Base-by-base conservation (phyloP, 2,329 filamentous ascomycete genomes). In the Malbranchea zuffiana region DNA sequence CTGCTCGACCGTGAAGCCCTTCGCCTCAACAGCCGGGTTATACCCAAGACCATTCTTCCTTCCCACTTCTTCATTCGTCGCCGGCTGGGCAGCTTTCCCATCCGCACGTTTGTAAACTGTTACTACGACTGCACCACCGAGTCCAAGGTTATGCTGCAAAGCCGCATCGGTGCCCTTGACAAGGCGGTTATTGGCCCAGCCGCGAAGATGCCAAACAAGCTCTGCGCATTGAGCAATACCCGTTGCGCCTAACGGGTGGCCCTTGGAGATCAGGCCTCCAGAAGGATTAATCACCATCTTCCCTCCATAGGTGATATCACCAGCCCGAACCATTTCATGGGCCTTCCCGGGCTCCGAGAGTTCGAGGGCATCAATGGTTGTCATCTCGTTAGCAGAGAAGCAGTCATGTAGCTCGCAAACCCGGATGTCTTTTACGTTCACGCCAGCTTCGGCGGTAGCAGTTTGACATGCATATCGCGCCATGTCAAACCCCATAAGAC, bases 181-280 rank as follows among this genome's bases (percentile, higher is more conserved):
- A 11, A 76, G 65, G 26, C 88, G 73, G 67, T 95, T 95, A 62
- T 90, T 94, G 13, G 88, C 88, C 88, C 88, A 95, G 8, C 88
- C 88, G 46, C 88, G 75, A 50, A 96, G 69, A 55, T 96, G 88
- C 88, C 88, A 96, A 18, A 92, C 82, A 8, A 96, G 68, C 65
- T 96, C 88, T 4, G 88, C 84, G 56, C 87, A 95, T 65, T 96
- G 88, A 8, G 88, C 90, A 35, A 96, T 72, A n/a, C 90, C 88
- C 0, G 85, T 93, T 0, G 88, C 88, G 21, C 88, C 88, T 3
- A 96, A 76, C 0, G 90, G 88, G 59, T 96, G 88, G 26, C 88
- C 90, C 68, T 96, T 96, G 45, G 82, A 90, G 53, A 96, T 96
- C 39, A 96, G 73, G 1, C 90, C 90, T 28, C 88, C 90, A 0